Conservation (phyloP, 805 yeast species). For the Candida parachauliodes region DNA sequence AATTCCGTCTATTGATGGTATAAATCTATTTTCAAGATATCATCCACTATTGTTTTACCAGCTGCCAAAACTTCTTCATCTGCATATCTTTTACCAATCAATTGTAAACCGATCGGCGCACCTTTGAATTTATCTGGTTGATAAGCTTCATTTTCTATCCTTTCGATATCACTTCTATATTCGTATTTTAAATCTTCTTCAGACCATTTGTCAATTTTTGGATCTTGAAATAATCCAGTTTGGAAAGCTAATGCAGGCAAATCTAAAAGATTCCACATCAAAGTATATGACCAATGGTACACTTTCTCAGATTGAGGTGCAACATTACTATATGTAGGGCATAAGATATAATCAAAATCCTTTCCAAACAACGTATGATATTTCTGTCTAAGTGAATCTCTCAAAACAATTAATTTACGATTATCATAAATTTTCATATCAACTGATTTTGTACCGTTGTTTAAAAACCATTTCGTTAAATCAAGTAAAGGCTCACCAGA, state of each 20-base stretch:
- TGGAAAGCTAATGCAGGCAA: conserved; percentile 66
- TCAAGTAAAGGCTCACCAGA: conserved; percentile 74
- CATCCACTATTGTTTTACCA: conserved; percentile 35
- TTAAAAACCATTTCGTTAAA: conserved; percentile 59
- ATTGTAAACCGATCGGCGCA: conserved; percentile 56
- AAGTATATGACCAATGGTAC: conserved; percentile 77
- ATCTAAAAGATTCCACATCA: conserved; percentile 70
- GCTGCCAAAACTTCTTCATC: conserved; percentile 58
- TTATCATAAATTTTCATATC: conserved; percentile 48
- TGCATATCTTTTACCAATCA: conserved; percentile 49
- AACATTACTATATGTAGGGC: conserved; percentile 66
- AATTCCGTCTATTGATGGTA: neutral
- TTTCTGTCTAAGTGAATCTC: conserved; percentile 58
- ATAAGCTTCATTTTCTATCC: conserved; percentile 46
- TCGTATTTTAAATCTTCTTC: conserved; percentile 24
- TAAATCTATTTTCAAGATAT: conserved; percentile 19
- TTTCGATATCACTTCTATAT: conserved; percentile 46
- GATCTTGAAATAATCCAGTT: conserved; percentile 59
- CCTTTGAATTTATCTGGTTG: conserved; percentile 45
- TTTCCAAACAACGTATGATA: conserved; percentile 52
- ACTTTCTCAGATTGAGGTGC: conserved; percentile 65
- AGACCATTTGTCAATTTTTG: conserved; percentile 48
- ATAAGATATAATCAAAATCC: conserved; percentile 60
- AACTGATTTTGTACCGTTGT: conserved; percentile 55
- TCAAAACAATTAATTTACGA: conserved; percentile 48